Base-by-base conservation (phyloP, 2,329 filamentous ascomycete genomes). In the Mariannaea sp. region DNA sequence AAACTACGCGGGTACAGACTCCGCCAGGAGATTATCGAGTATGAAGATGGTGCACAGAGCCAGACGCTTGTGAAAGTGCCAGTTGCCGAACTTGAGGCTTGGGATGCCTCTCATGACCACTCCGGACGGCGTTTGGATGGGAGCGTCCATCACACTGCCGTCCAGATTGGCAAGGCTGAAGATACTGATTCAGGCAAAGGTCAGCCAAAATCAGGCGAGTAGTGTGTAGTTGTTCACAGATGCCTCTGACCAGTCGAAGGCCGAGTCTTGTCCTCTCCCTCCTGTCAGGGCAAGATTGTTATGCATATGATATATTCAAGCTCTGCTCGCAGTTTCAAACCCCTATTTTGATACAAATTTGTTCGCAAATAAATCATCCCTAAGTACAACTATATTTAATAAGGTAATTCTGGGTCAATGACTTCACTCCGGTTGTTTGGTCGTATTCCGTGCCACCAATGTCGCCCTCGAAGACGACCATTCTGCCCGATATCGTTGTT, bases 101-200 rank as follows among this genome's bases (percentile, higher is more conserved):
- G 84, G 84, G 83, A 87, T 66, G 72, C 70, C 2, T 72, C 74
- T n/a, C 83, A 87, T 64, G 83, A 86, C 68, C 79, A 76, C 32
- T 60, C 72, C 0, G 74, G 74, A 4, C 55, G 45, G 4, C 41
- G 32, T 5, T 42, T 55, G 41, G 30, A 24, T 10, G 13, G 36
- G 3, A 40, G 29, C 1, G 36, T 43, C 4, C 45, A 47, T 16
- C 43, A 49, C 14, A 29, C 41, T 2, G 20, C 41, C 1, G 20
- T n/a, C 17, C 9, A 32, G 3, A 22, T 8, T 8, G 17, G 27
- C 2, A 53, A 56, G 19, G 24, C 5, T 2, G 44, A 46, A 14
- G 54, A 53, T 7, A 49, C 54, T n/a, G 54, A 56, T 14, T 56
- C 54, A 4, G 50, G 26, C 45, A 45, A 42, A 20, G 54, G 29